Evolutionary conservation across 306 rosid species (phyloP), one percentile per base, ranked within the genome.

Genomic region (Cicer yamashitae): DNA sequence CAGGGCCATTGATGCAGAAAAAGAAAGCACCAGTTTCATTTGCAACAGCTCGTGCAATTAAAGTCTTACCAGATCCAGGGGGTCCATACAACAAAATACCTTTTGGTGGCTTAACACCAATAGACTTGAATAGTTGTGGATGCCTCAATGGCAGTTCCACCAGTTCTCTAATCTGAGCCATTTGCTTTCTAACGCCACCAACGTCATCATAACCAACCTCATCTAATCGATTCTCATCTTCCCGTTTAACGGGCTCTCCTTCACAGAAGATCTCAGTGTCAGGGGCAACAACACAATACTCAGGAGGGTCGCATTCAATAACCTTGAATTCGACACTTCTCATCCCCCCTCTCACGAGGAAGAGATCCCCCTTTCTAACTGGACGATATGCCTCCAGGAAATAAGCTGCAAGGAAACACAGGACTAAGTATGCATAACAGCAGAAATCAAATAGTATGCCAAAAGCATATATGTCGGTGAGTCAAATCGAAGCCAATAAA

Each of bases 11-110:
- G 64, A 94, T 94, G 79, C 97, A 94, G 92, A 94, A 92, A 84
- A 94, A 94, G 84, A 94, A 94, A 56, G 99, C 99, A 62, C 99
- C 99, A n/a, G 97, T 94, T 87, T 94, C 99, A 79, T 94, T 92
- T 25, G 99, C 99, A 48, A 94, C 96, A 64, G 96, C 99, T 43
- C 97, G 83, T 56, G 99, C 99, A 80, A 94, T 92, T 61, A 90
- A 77, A 71, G 97, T 94, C 84, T 94, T 94, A 13, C 99, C 96
- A 47, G 99, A 90, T 17, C 99, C 99, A 69, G 97, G 96, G 7
- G 97, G 99, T 70, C 97, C 97, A 80, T 90, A 92, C 38, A 94
- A 78, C 62, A 94, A 82, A 78, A 94, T 94, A 48, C 99, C 99
- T 79, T 94, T 94, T 0, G 97, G 99, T 12, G 99, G 99, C 83